phyloP scores from a whole-genome alignment of 2,329 filamentous ascomycete genomes.

The Aphanoascus verrucosus region DNA sequence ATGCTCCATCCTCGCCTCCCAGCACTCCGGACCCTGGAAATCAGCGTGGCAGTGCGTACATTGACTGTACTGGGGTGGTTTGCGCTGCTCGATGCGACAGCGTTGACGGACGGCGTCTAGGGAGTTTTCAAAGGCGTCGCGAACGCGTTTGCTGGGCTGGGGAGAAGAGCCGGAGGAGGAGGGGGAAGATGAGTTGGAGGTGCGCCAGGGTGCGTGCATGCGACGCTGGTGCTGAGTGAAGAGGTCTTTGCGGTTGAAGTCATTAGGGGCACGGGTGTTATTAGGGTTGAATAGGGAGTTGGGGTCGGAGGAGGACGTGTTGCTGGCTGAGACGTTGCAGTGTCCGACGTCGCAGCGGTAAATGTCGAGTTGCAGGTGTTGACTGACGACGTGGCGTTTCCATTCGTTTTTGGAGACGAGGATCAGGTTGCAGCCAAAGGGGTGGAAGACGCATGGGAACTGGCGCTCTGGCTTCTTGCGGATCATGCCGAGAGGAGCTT shows the following conservation, averaged over 20 bases:
- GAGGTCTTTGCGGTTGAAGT: conserved; percentile 86
- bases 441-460: conserved; percentile 63
- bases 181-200: conserved; percentile 17
- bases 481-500: not conserved
- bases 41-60: conserved; percentile 47
- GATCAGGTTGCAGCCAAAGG: conserved; percentile 60
- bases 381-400: conserved; percentile 76
- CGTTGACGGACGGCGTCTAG: conserved; percentile 47
- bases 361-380: conserved; percentile 64
- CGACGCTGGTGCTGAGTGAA: conserved; percentile 80
- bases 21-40: conserved; percentile 55
- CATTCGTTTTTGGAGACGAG: conserved; percentile 87
- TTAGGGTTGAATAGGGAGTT: conserved; percentile 5
- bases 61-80: conserved; percentile 52
- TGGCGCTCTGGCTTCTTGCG: conserved; percentile 9
- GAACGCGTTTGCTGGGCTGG: conserved; percentile 28
- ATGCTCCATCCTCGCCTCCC: conserved; percentile 82
- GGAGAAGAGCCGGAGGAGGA: conserved; percentile 9
- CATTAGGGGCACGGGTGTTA: conserved; percentile 39
- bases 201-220: conserved; percentile 60
- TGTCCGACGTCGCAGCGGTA: conserved; percentile 63
- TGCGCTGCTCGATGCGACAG: conserved; percentile 52
- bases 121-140: conserved; percentile 39
- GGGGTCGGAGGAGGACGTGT: conserved; percentile 16
- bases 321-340: conserved; percentile 34